Evolutionary conservation across 305 asterid genomes (phyloP).

Genomic region (Salvia sclarea): DNA sequence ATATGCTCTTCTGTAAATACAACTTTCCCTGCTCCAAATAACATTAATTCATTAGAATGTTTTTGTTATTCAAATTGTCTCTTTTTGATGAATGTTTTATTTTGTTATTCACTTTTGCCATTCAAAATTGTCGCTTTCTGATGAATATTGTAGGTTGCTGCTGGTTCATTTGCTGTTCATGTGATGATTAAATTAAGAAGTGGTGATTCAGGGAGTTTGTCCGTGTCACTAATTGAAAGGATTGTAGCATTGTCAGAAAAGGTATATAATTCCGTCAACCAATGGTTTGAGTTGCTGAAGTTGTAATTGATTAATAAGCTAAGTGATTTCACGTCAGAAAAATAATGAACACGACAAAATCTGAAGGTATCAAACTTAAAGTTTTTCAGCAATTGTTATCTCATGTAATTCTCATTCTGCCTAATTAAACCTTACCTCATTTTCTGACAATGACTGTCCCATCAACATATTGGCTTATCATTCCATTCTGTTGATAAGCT

Average conservation of each 20-base stretch:
- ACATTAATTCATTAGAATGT: slow-evolving; percentile 6
- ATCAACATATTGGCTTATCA: background rate
- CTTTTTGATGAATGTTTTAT: slow-evolving; percentile 28
- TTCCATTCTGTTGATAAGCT: slow-evolving; percentile 20
- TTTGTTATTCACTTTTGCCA: background rate
- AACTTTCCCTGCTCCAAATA: slow-evolving; percentile 11
- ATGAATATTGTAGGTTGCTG: slow-evolving; percentile 60
- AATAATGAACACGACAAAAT: slow-evolving; percentile 14
- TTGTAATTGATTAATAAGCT: background rate
- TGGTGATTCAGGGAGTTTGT: slow-evolving; percentile 74
- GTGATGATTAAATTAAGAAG: slow-evolving; percentile 62
- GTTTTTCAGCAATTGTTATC: background rate
- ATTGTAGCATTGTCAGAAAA: slow-evolving; percentile 55
- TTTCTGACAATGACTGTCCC: slow-evolving; percentile 15
- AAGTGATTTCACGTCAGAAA: slow-evolving; percentile 20
- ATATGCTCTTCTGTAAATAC: slow-evolving; percentile 21
- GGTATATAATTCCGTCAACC: slow-evolving; percentile 43
- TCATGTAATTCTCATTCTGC: slow-evolving; percentile 5
- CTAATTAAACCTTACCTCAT: background rate
- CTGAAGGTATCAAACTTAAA: slow-evolving; percentile 6
- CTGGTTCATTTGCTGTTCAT: slow-evolving; percentile 66
- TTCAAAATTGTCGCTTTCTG: slow-evolving; percentile 30
- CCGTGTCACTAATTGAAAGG: slow-evolving; percentile 67
- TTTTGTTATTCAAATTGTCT: slow-evolving; percentile 10
- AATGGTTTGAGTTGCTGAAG: slow-evolving; percentile 22